Base-by-base conservation (phyloP, 75 land plant genomes). In the Cryptomeria japonica region DNA sequence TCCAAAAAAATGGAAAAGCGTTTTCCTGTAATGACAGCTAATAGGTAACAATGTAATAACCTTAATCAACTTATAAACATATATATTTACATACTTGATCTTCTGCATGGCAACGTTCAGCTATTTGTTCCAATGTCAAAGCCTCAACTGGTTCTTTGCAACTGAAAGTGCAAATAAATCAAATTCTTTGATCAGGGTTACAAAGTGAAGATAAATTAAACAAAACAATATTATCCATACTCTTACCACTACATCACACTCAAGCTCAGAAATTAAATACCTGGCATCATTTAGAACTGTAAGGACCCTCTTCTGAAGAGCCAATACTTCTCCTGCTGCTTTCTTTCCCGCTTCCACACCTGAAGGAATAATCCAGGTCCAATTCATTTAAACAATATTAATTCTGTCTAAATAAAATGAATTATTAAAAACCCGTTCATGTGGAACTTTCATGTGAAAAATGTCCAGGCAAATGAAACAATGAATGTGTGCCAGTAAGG, bases 311-410 rank as follows among this genome's bases (percentile, higher is more conserved):
- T 96, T 97, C 87, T 97, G 99, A 80, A 97, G 95, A 73, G 99
- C 98, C 89, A 97, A 91, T 53, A 97, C 97, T 91, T 96, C 98
- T 85, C 95, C 99, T 36, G 98, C 99, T 70, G 99, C 98, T 80
- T 96, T 97, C 87, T 97, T 97, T 36, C 98, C 99, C 83, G 98
- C 98, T 91, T 97, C 99, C 86, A 97, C 99, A 85, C 99, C 99
- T 97, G 91, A 46, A 88, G 39, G 37, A 51, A 76, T 15, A 88
- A 51, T 38, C 78, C 84, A 73, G 47, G 19, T 77, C 7, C 79
- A 58, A 85, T 31, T 64, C 28, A 22, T 64, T 64, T 64, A 64
- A 64, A 64, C 31, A 25, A 25, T 64, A 36, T 79, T 37, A 79
- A 79, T 37, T 6, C 15, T 79, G 42, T 25, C 84, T 37, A 25